These are phyloP conservation scores for Sugiyamaella xylanicola DNA, from an alignment of 1,139 yeast genomes.

Conservation along the genomic window DNA sequence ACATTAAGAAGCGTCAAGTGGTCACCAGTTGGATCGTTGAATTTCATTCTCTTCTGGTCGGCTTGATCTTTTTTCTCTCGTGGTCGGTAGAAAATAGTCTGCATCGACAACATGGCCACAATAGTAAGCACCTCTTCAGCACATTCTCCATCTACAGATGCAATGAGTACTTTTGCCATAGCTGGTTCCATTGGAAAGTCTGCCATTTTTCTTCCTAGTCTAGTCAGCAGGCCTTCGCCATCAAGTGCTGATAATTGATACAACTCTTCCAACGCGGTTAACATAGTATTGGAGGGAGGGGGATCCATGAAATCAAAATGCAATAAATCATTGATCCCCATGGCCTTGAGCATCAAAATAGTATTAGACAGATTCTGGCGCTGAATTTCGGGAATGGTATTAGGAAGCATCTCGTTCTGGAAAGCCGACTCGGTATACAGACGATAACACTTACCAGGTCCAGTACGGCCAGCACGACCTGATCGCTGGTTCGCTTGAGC, in stretches of 20 bases:
- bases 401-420: constrained; percentile 76
- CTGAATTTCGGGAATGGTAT: constrained; percentile 89
- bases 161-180: constrained; percentile 75
- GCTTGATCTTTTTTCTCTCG: constrained; percentile 76
- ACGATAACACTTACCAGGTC: constrained; percentile 79
- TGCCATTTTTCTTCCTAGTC: constrained; percentile 80
- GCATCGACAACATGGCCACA: constrained; percentile 90
- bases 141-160: constrained; percentile 73
- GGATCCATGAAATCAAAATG: constrained; percentile 94
- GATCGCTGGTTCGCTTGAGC: constrained; percentile 84
- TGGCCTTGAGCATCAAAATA: constrained; percentile 85
- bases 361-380: constrained; percentile 86
- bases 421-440: constrained; percentile 71
- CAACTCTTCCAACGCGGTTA: constrained; percentile 80
- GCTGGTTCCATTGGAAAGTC: constrained; percentile 96
- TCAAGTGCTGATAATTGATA: constrained; percentile 83
- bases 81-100: constrained; percentile 81
- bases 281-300: constrained; percentile 75
- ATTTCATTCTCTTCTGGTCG: constrained; percentile 72
- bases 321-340: constrained; percentile 84
- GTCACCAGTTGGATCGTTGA: constrained; percentile 81
- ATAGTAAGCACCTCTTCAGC: constrained; percentile 82
- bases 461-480: constrained; percentile 87
- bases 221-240: constrained; percentile 72
- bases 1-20: constrained; percentile 84